Conservation (phyloP, 1,284 basidiomycete species). For the Caloboletus firmus region DNA sequence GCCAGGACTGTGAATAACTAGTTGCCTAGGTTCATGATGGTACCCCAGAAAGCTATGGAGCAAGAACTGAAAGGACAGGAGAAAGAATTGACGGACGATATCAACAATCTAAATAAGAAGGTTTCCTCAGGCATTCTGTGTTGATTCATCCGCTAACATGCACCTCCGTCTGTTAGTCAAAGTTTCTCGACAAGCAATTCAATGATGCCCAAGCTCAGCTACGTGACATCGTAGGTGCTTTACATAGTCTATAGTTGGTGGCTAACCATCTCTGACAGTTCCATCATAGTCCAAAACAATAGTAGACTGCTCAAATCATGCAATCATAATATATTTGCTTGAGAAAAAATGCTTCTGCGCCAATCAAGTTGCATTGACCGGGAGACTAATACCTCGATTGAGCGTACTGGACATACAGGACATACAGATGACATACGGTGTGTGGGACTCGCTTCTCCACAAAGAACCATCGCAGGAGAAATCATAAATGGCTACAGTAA, state of each 20-base stretch:
- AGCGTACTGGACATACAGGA: background rate
- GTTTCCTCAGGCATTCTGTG: slow-evolving; percentile 24
- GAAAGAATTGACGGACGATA: slow-evolving; percentile 80
- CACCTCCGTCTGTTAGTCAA: slow-evolving; percentile 50
- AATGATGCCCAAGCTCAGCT: slow-evolving; percentile 85
- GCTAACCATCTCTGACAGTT: slow-evolving; percentile 44
- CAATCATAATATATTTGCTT: slow-evolving; percentile 7
- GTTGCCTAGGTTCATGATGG: slow-evolving; percentile 77
- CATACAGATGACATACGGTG: slow-evolving; percentile 4
- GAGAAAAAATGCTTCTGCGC: background rate
- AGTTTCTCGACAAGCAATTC: slow-evolving; percentile 89
- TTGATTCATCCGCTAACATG: slow-evolving; percentile 3
- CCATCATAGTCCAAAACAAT: slow-evolving; percentile 58
- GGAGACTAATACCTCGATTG: background rate
- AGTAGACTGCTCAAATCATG: slow-evolving; percentile 23
- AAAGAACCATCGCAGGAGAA: background rate
- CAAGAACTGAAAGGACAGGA: slow-evolving; percentile 71
- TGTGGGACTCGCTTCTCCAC: background rate
- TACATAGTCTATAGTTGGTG: background rate
- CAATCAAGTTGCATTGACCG: slow-evolving; percentile 1
- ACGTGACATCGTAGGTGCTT: slow-evolving; percentile 70
- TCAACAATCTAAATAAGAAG: slow-evolving; percentile 78
- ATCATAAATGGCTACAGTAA: background rate
- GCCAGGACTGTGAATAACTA: slow-evolving; percentile 2
- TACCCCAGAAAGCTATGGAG: slow-evolving; percentile 80